Percentiles rank a stretch among this genome's conserved stretches.
These are phyloP conservation scores for Isoetes taiwanensis DNA, from an alignment of 75 land plant species.

Conservation along the genomic window DNA sequence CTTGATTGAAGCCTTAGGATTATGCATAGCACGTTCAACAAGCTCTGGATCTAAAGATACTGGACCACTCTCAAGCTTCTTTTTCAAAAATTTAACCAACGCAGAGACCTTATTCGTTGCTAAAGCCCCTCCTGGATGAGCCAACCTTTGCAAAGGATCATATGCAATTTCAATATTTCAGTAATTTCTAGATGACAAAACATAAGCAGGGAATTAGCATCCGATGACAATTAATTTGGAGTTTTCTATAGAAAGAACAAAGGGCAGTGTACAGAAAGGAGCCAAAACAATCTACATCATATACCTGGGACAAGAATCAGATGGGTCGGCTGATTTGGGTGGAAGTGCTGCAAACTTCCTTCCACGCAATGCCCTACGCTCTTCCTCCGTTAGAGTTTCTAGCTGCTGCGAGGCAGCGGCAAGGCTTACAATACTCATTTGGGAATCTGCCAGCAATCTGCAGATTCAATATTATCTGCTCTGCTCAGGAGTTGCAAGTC, in stretches of 20 bases:
- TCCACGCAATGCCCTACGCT: constrained; percentile 66
- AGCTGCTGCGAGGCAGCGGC: constrained; percentile 4
- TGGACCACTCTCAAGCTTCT: constrained; percentile 72
- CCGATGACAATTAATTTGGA: too few relatives aligned
- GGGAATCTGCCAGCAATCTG: too few relatives aligned
- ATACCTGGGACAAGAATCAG: constrained; percentile 12
- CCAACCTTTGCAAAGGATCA: too few relatives aligned
- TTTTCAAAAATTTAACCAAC: constrained; percentile 77
- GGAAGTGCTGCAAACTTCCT: constrained; percentile 76
- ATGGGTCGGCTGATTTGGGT: not conserved
- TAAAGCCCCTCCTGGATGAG: constrained; percentile 91
- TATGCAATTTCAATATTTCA: not conserved
- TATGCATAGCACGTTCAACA: constrained; percentile 62
- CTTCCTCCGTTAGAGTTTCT: constrained; percentile 58
- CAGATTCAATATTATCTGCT: too few relatives aligned
- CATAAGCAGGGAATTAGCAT: too few relatives aligned
- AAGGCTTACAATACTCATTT: constrained; percentile 18
- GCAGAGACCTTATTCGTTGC: constrained; percentile 93
- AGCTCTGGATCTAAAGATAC: constrained; percentile 54
- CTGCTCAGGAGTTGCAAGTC: too few relatives aligned
- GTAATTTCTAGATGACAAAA: too few relatives aligned
- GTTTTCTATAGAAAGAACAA: too few relatives aligned
- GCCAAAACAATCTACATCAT: not conserved
- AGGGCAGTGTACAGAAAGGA: too few relatives aligned
- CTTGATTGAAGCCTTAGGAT: constrained; percentile 58